Conservation (phyloP, 2,329 filamentous ascomycete species). For the Aspergillus ochraceus region DNA sequence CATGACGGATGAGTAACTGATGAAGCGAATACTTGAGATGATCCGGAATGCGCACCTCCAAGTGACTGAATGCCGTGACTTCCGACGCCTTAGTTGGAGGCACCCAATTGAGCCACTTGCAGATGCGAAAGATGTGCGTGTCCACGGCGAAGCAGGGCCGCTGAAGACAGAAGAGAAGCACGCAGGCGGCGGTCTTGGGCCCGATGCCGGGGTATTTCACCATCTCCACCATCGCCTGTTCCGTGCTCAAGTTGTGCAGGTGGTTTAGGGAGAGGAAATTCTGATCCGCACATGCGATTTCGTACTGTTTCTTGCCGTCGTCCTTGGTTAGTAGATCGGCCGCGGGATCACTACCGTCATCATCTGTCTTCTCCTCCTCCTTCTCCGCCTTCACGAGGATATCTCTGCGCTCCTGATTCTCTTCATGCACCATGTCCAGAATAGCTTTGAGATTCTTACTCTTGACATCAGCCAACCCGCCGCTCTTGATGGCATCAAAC, state of each 20-base stretch:
- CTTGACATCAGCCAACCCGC: conserved; percentile 71
- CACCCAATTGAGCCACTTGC: conserved; percentile 63
- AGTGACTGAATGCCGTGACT: conserved; percentile 57
- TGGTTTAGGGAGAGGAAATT: conserved; percentile 66
- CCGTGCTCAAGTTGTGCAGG: conserved; percentile 54
- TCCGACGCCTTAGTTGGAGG: conserved; percentile 49
- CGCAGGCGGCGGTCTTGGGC: conserved; percentile 66
- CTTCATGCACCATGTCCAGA: conserved; percentile 68
- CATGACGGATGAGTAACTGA: conserved; percentile 62
- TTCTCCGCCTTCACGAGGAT: conserved; percentile 48
- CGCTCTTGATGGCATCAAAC: conserved; percentile 67
- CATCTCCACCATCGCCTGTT: conserved; percentile 59
- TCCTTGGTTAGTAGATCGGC: conserved; percentile 44
- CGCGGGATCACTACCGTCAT: conserved; percentile 26
- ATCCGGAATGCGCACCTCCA: conserved; percentile 62
- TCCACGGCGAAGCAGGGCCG: conserved; percentile 65
- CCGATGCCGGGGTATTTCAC: conserved; percentile 63
- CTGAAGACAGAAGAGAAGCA: conserved; percentile 64
- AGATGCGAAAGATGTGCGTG: conserved; percentile 65
- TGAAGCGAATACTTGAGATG: conserved; percentile 64
- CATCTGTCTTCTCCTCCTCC: conserved; percentile 23
- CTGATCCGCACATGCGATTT: conserved; percentile 58
- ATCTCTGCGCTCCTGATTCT: conserved; percentile 61
- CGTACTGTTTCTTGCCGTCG: conserved; percentile 54
- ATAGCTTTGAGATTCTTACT: conserved; percentile 72